A percentile compares a stretch with the other conserved stretches of the same genome.
Conservation (phyloP, 345 rosid genomes). For the Brassica nigra region DNA sequence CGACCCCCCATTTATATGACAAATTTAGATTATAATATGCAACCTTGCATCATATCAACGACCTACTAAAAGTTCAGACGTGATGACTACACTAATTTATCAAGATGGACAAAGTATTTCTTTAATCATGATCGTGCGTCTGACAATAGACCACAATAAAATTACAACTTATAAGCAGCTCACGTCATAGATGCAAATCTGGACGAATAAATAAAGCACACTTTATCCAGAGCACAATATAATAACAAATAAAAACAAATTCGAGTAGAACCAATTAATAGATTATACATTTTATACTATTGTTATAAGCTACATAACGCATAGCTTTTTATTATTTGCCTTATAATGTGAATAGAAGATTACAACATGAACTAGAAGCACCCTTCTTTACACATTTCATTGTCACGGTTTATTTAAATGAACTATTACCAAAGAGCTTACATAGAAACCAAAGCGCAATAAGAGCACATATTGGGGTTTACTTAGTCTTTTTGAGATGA, state of each 20-base stretch:
- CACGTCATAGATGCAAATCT: slow-evolving; percentile 36
- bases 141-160: slow-evolving; percentile 29
- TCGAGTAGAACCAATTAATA: background rate
- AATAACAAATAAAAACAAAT: slow-evolving; percentile 2
- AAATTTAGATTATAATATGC: background rate
- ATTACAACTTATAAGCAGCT: slow-evolving; percentile 35
- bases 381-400: background rate
- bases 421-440: slow-evolving; percentile 15
- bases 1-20: too few species aligned
- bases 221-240: background rate
- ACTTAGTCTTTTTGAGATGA: slow-evolving; percentile 1
- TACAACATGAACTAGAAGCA: slow-evolving; percentile 2
- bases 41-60: slow-evolving; percentile 17
- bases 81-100: slow-evolving; percentile 13
- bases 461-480: background rate
- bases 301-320: slow-evolving; percentile 12
- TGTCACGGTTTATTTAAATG: slow-evolving; percentile 17
- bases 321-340: slow-evolving; percentile 13
- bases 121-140: slow-evolving; percentile 32
- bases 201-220: background rate
- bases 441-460: slow-evolving; percentile 10
- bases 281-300: background rate
- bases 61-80: slow-evolving; percentile 30
- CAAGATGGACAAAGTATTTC: background rate
- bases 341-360: background rate